phyloP scores from a whole-genome alignment of 192 early-diverging fungal genomes.

The Backusella mclennaniae region DNA sequence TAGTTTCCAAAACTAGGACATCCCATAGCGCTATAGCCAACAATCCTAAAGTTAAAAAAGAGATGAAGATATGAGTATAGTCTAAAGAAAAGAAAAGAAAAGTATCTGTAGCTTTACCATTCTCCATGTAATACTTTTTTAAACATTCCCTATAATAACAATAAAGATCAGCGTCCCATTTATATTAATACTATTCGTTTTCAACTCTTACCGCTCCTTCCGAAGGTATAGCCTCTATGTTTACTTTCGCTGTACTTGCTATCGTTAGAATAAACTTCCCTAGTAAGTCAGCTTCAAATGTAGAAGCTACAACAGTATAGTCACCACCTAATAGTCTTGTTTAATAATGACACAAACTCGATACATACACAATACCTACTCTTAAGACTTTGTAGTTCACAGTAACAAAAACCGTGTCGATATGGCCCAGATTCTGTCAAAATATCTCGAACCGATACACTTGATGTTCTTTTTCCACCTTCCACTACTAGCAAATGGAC shows the following conservation, averaged over 20 bases:
- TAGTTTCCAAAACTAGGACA: slow-evolving; percentile 53
- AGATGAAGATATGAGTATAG: not conserved
- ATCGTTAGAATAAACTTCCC: slow-evolving; percentile 70
- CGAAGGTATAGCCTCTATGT: slow-evolving; percentile 56
- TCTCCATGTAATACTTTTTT: slow-evolving; percentile 49
- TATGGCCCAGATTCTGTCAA: slow-evolving; percentile 75
- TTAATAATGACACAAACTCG: not conserved
- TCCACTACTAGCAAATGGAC: slow-evolving; percentile 70
- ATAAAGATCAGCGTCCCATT: not conserved
- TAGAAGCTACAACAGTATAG: slow-evolving; percentile 79
- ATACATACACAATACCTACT: slow-evolving; percentile 32
- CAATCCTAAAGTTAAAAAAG: slow-evolving; percentile 32
- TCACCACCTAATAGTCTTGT: slow-evolving; percentile 53
- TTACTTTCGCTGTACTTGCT: slow-evolving; percentile 50
- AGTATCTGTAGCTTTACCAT: slow-evolving; percentile 41
- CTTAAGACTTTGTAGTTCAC: slow-evolving; percentile 58
- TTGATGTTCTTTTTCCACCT: slow-evolving; percentile 70
- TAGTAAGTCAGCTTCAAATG: slow-evolving; percentile 68
- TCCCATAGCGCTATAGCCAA: slow-evolving; percentile 60
- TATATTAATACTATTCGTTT: not conserved
- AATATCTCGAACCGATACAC: slow-evolving; percentile 56
- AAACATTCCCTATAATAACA: slow-evolving; percentile 57
- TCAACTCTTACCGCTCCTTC: slow-evolving; percentile 66
- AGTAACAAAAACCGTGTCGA: slow-evolving; percentile 73
- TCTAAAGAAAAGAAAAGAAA: not conserved